Conservation (phyloP, 192 early-diverging fungal species). For the Umbelopsis isabellina region DNA sequence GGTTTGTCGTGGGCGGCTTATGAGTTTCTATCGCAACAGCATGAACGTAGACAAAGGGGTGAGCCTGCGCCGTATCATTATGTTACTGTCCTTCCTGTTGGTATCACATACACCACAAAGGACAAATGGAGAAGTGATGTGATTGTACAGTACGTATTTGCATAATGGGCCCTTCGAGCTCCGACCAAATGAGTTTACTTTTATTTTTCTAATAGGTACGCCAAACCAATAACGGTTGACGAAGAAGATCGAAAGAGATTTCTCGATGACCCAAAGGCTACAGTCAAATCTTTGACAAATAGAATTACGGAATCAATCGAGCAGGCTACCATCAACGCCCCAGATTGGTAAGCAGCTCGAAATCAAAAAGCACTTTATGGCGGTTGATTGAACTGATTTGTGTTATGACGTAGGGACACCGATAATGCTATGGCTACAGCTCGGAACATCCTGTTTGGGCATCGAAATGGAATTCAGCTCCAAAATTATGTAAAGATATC, state of each 20-base stretch:
- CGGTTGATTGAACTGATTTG: neutral
- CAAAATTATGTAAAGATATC: slow-evolving; percentile 47
- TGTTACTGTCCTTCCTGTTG: slow-evolving; percentile 37
- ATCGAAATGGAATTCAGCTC: slow-evolving; percentile 35
- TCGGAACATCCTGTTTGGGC: slow-evolving; percentile 44
- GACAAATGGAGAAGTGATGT: slow-evolving; percentile 23
- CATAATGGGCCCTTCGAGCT: neutral
- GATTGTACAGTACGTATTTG: slow-evolving; percentile 36
- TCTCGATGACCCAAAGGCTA: slow-evolving; percentile 32
- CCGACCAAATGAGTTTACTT: neutral
- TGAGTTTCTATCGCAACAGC: slow-evolving; percentile 36
- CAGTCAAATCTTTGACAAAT: slow-evolving; percentile 48
- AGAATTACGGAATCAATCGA: slow-evolving; percentile 41
- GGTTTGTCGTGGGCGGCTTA: slow-evolving; percentile 53
- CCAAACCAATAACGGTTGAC: slow-evolving; percentile 40
- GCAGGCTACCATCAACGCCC: slow-evolving; percentile 50
- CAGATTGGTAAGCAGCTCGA: slow-evolving; percentile 43
- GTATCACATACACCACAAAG: slow-evolving; percentile 32
- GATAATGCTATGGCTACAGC: slow-evolving; percentile 42
- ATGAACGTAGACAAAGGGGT: neutral
- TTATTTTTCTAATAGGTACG: slow-evolving; percentile 35
- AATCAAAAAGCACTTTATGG: neutral
- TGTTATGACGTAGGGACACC: slow-evolving; percentile 40
- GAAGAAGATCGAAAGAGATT: slow-evolving; percentile 40
- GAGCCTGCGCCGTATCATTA: neutral